These are phyloP conservation scores for Calonectria leucothoes DNA, from an alignment of 2,329 filamentous ascomycete genomes.

Conservation along the genomic window DNA sequence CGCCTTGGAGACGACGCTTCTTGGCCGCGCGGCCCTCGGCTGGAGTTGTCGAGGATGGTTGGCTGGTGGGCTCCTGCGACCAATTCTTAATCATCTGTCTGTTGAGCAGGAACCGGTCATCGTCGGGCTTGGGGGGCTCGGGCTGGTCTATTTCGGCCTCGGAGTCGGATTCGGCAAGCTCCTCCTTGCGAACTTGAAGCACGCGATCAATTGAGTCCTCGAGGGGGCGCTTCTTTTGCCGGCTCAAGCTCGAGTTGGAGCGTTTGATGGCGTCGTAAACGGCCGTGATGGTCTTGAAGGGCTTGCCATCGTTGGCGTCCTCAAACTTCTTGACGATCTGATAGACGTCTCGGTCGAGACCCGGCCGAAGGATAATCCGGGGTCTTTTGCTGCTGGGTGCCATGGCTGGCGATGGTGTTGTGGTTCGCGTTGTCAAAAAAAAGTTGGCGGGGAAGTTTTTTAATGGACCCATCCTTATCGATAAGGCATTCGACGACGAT, in stretches of 20 bases:
- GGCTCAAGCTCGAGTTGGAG: slow-evolving; percentile 88
- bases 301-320: slow-evolving; percentile 69
- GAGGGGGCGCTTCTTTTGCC: slow-evolving; percentile 83
- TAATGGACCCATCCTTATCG: slow-evolving; percentile 34
- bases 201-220: slow-evolving; percentile 90
- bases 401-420: slow-evolving; percentile 17
- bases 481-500: too few species aligned
- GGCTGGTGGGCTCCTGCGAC: slow-evolving; percentile 39
- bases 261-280: slow-evolving; percentile 85
- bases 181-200: slow-evolving; percentile 77
- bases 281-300: slow-evolving; percentile 61
- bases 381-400: slow-evolving; percentile 26
- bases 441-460: slow-evolving; percentile 4
- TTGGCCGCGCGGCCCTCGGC: slow-evolving; percentile 43
- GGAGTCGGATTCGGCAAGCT: slow-evolving; percentile 65
- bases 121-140: slow-evolving; percentile 44
- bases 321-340: slow-evolving; percentile 82
- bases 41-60: slow-evolving; percentile 13
- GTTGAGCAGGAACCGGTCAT: slow-evolving; percentile 55
- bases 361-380: slow-evolving; percentile 35
- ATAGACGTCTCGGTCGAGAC: slow-evolving; percentile 78
- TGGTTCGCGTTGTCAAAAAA: neutral
- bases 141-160: slow-evolving; percentile 60
- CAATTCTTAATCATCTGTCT: slow-evolving; percentile 56
- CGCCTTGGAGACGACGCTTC: slow-evolving; percentile 47